Base-by-base conservation (phyloP, 805 yeast species). In the Wickerhamomyces chambardii region DNA sequence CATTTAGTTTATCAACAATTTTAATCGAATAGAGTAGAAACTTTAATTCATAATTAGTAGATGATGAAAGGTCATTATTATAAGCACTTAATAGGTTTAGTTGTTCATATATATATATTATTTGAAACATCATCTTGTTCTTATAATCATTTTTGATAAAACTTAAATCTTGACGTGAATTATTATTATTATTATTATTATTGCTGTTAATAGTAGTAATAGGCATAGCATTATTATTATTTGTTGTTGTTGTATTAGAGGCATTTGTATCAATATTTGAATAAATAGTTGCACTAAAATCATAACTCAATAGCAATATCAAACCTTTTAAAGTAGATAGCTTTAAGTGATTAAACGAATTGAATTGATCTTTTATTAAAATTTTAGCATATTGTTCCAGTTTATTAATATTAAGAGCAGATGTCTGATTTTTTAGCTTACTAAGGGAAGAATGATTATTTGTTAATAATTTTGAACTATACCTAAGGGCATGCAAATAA, bases 291-390 rank as follows among this genome's bases (percentile, higher is more conserved):
- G 19, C 10, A 7, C 7, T 7, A 22, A 31, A 35, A 28, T 39
- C 42, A 36, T 56, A 54, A 29, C 55, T 48, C 26, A 53, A 30
- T 18, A 66, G 40, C 19, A 66, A 42, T 19, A 65, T 41, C 5
- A 66, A 57, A 0, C 64, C 65, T 42, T 66, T 71, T 15, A 64
- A 50, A 2, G 60, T 58, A 4, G 65, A 55, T 19, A 61, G 46
- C 24, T 61, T 53, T 25, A 24, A 12, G 6, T 14, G 6, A 24
- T 24, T 24, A 14, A 24, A 8, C 12, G 27, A 24, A 21, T 7
- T 10, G 10, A 7, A 10, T 24, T 8, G 12, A 24, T 7, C 12
- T 14, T 24, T 24, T 3, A 24, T 24, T 14, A 24, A 24, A 3
- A 24, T 24, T 24, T 8, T 24, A 8, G 27, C 47, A 12, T 53